Conservation (phyloP, 2,329 filamentous ascomycete genomes). For the Fusarium pseudocircinatum region DNA sequence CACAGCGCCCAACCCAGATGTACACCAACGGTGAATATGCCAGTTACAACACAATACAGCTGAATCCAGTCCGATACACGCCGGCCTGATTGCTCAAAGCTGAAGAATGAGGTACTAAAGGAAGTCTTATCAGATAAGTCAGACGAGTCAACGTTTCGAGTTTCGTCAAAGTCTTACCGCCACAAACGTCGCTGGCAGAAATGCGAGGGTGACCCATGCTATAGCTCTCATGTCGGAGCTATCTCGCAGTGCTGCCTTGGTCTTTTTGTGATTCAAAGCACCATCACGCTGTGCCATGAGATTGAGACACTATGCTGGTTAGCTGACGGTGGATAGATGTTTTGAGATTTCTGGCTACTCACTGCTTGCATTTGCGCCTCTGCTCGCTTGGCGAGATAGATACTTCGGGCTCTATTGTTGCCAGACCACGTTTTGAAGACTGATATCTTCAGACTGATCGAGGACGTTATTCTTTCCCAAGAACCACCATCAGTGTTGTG, state of each 20-base stretch:
- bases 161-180: fast-evolving
- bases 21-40: background rate
- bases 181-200: background rate
- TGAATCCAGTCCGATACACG: background rate
- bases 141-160: background rate
- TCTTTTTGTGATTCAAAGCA: background rate
- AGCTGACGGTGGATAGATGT: fast-evolving
- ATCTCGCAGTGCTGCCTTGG: fast-evolving
- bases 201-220: background rate
- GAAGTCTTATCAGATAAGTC: background rate
- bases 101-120: background rate
- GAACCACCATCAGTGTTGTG: fast-evolving
- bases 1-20: background rate
- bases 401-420: background rate
- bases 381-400: background rate
- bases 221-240: background rate
- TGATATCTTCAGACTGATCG: background rate
- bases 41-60: background rate
- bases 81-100: background rate
- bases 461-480: background rate
- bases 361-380: background rate
- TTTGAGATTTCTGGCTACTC: background rate
- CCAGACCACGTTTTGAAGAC: background rate
- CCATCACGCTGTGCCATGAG: background rate
- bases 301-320: background rate